phyloP scores from a whole-genome alignment of 306 rosid species.

The Erythrophleum fordii region DNA sequence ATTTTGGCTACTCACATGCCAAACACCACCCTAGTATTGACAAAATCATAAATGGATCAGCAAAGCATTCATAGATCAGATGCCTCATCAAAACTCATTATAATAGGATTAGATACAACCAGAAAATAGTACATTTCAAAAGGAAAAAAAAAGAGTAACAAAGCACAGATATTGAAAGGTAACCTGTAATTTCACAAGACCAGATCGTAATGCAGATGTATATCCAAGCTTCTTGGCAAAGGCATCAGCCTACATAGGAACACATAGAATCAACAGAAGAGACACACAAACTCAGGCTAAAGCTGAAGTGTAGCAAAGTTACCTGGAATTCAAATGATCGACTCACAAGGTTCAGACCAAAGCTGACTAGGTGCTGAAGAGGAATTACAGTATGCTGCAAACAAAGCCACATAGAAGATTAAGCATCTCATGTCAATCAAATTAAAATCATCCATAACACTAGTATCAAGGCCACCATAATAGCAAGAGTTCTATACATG shows the following conservation, averaged over 20 bases:
- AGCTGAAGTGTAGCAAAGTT: slow-evolving; percentile 20
- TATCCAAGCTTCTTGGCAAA: slow-evolving; percentile 90
- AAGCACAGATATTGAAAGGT: slow-evolving; percentile 20
- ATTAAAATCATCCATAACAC: slow-evolving; percentile 3
- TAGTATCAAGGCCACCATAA: slow-evolving; percentile 12
- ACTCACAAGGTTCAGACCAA: slow-evolving; percentile 92
- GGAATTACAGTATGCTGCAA: slow-evolving; percentile 93
- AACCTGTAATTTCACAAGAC: slow-evolving; percentile 88
- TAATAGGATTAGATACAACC: neutral
- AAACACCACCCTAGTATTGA: no score
- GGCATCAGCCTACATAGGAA: slow-evolving; percentile 76
- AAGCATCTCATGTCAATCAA: slow-evolving; percentile 1
- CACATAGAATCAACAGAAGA: neutral
- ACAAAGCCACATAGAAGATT: slow-evolving; percentile 37
- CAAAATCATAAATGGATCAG: no score
- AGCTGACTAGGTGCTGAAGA: slow-evolving; percentile 86
- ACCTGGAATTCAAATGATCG: slow-evolving; percentile 96
- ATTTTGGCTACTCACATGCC: no score
- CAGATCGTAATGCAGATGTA: slow-evolving; percentile 65
- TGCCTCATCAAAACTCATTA: no score
- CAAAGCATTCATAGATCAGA: no score
- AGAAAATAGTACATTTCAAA: neutral
- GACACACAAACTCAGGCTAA: neutral
- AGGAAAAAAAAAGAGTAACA: neutral
- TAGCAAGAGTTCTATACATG: neutral